Evolutionary conservation across 2,329 filamentous ascomycete genomes (phyloP), one percentile per base, ranked within the genome.

Genomic region (Pestalotiopsis sp.): DNA sequence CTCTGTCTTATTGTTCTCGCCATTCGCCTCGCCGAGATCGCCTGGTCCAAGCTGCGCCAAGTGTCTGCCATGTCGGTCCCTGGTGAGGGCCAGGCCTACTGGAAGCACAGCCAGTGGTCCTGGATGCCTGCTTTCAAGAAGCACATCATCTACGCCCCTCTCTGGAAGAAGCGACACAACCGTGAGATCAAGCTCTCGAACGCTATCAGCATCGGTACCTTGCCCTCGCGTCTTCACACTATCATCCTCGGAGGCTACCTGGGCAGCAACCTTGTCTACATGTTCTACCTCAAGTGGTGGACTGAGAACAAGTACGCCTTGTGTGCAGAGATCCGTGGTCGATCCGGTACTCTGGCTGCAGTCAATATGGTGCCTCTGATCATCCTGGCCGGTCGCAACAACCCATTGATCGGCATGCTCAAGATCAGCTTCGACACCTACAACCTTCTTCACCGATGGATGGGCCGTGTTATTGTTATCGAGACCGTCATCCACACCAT

Each of bases 361-460:
- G 88, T 97, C 75, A 99, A 98, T 82, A 93, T 98, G 89, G 89
- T 99, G 40, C 95, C 96, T 4, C 89, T 98, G 38, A 87, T 98
- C 75, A 88, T 98, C 72, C 89, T 98, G 68, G 94, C 95, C 13
- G 91, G 94, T 45, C 92, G 96, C 78, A 98, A 98, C 84, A 99
- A 98, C 82, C 93, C 94, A 9, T 85, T 98, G 63, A 98, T 98
- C 76, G 80, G 85, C 3, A 80, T 97, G 41, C 86, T 98, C 68
- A 89, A 92, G 74, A 92, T 98, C 78, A 95, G 93, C 79, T 99
- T 98, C 82, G 96, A 98, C 80, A 97, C 95, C 0, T 98, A 97
- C 86, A 98, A 98, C 79, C 90, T 96, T 9, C 83, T 96, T 65
- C 93, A 97, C 79, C 89, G 93, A 72, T 97, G 93, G 93, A 88